Conservation (phyloP, 129 eudicot species). For the Flaveria trinervia region DNA sequence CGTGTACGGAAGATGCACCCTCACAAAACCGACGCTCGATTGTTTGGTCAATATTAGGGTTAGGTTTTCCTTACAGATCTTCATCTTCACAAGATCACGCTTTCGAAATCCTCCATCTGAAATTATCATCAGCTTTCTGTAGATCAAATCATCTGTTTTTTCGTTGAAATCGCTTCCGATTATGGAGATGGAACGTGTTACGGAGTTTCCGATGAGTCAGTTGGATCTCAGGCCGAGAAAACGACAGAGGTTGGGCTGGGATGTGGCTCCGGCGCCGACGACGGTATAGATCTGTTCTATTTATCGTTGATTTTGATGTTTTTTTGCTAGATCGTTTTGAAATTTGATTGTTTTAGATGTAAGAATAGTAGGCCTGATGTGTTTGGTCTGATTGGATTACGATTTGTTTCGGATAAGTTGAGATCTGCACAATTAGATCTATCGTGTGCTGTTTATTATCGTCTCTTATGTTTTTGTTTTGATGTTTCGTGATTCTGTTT, state of each 20-base stretch:
- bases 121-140: neutral
- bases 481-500: neutral
- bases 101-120: neutral
- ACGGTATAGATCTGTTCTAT: slow-evolving; percentile 49
- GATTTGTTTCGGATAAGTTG: neutral
- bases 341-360: slow-evolving; percentile 24
- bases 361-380: slow-evolving; percentile 13
- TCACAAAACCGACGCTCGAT: slow-evolving; percentile 30
- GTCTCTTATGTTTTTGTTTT: neutral
- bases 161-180: neutral
- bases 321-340: slow-evolving; percentile 41
- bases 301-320: neutral
- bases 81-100: neutral
- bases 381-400: neutral
- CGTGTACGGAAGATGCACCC: slow-evolving; percentile 62
- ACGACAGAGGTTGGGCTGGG: slow-evolving; percentile 89
- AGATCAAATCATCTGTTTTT: neutral
- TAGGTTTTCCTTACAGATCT: slow-evolving; percentile 28
- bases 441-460: neutral
- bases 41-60: slow-evolving; percentile 53
- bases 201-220: slow-evolving; percentile 69
- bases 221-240: slow-evolving; percentile 81
- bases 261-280: slow-evolving; percentile 63
- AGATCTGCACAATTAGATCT: slow-evolving; percentile 6
- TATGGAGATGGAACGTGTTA: slow-evolving; percentile 94